These are phyloP conservation scores for Clitoria ternatea DNA, from an alignment of 306 rosid species.

Conservation along the genomic window DNA sequence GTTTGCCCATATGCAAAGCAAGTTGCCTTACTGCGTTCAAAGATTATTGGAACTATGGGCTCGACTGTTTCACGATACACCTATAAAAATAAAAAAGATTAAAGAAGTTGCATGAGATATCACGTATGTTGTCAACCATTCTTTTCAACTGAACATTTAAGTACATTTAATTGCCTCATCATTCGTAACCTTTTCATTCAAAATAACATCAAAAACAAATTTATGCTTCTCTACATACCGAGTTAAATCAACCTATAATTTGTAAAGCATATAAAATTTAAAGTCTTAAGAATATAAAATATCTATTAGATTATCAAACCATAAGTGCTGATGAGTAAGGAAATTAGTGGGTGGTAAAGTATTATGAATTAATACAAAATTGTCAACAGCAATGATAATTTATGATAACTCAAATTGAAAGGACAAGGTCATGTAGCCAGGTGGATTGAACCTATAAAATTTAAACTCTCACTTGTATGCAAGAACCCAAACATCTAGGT, in stretches of 20 bases:
- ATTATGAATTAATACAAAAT: no score
- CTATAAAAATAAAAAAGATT: slow-evolving; percentile 33
- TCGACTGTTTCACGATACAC: slow-evolving; percentile 97
- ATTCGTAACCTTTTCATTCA: slow-evolving; percentile 92
- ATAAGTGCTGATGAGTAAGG: neutral
- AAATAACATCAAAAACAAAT: slow-evolving; percentile 95
- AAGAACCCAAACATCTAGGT: slow-evolving; percentile 98
- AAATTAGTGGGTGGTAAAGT: neutral
- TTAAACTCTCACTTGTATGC: slow-evolving; percentile 85
- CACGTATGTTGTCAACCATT: neutral
- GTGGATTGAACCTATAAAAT: slow-evolving; percentile 11
- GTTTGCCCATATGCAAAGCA: slow-evolving; percentile 99
- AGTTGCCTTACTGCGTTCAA: slow-evolving; percentile 96
- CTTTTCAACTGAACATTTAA: slow-evolving; percentile 9
- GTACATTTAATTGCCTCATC: slow-evolving; percentile 62
- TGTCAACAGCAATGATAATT: slow-evolving; percentile 6
- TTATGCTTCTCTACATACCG: slow-evolving; percentile 91
- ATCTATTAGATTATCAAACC: slow-evolving; percentile 7
- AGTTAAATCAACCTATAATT: slow-evolving; percentile 99
- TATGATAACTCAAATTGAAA: slow-evolving; percentile 19
- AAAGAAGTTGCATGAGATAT: slow-evolving; percentile 7
- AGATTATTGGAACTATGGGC: slow-evolving; percentile 97
- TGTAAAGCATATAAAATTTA: slow-evolving; percentile 34
- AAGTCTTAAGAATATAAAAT: slow-evolving; percentile 14
- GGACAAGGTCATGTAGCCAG: slow-evolving; percentile 15